Evolutionary conservation across 2,329 filamentous ascomycete genomes (phyloP), one percentile per base, ranked within the genome.

Genomic region (Verticillium tricorpus): DNA sequence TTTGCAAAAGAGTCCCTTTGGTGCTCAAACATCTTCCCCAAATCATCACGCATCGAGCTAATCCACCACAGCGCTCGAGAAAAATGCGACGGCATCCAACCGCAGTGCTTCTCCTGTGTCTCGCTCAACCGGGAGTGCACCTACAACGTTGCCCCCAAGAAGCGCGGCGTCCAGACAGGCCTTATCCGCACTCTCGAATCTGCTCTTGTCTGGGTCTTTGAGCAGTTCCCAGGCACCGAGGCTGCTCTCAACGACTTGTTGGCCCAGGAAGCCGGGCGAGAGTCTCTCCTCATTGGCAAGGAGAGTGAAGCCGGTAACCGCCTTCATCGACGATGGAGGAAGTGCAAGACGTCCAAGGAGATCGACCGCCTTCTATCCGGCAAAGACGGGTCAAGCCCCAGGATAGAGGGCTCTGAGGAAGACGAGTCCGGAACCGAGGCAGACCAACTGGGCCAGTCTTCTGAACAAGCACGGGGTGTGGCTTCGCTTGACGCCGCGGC

Each of bases 81-180:
- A 73, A 91, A 89, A 70, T 92, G 89, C 73, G 89, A 92, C 69
- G 89, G 90, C 17, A 78, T 79, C 12, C 85, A 87, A 66, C 89
- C 89, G 6, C 78, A 79, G 15, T 92, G 89, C 71, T 85, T 84
- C 56, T 88, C 88, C 2, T 92, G 90, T 74, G 80, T 81, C 7
- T 78, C 83, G 5, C 84, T 89, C 63, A 85, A 83, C 60, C 81
- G 89, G 57, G 73, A 80, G 37, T 93, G 91, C 72, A 87, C 88
- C 17, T 93, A 93, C 72, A 86, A 89, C 64, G 83, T 88, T 60
- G 87, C 86, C 60, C 86, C 89, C 8, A 92, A 91, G 74, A 92
- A 92, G 72, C 82, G 90, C 65, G 90, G 91, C 4, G 85, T 93
- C 12, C 90, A 90, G 68, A 90, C 90, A n/a, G 90, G 91, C 17